Percentiles rank a stretch among this genome's conserved stretches.
Evolutionary conservation across 345 rosid species (phyloP).

Genomic region (Lepidium sativum): DNA sequence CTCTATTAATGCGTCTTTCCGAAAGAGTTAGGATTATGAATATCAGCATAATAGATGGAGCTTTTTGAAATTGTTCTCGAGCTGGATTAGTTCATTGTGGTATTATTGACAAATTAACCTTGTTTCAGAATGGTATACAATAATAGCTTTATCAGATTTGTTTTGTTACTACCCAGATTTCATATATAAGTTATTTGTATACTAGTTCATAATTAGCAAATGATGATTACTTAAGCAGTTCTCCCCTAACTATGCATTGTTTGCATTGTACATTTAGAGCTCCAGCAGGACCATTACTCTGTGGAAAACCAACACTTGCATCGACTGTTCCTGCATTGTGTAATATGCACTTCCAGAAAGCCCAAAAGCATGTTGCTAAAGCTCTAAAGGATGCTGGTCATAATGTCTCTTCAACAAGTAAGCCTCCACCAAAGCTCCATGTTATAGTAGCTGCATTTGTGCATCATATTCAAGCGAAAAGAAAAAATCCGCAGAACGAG

Average conservation of each 20-base stretch:
- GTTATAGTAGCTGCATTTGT: constrained; percentile 64
- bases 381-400: constrained; percentile 76
- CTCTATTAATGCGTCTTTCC: background rate
- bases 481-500: constrained; percentile 37
- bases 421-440: constrained; percentile 66
- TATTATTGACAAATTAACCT: background rate
- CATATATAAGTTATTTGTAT: background rate
- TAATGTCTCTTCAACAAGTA: constrained; percentile 48
- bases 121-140: background rate
- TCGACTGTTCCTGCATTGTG: constrained; percentile 54
- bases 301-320: constrained; percentile 69
- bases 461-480: constrained; percentile 59
- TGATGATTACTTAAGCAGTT: background rate
- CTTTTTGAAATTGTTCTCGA: background rate
- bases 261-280: constrained; percentile 37
- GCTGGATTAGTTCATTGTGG: background rate
- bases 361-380: constrained; percentile 48
- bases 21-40: background rate
- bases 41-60: background rate
- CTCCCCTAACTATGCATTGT: background rate
- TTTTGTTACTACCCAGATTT: background rate
- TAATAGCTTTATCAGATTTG: background rate
- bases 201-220: background rate
- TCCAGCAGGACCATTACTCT: constrained; percentile 62
- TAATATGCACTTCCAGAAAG: constrained; percentile 53